Conservation (phyloP, 805 yeast species). For the Torulaspora microellipsoides region DNA sequence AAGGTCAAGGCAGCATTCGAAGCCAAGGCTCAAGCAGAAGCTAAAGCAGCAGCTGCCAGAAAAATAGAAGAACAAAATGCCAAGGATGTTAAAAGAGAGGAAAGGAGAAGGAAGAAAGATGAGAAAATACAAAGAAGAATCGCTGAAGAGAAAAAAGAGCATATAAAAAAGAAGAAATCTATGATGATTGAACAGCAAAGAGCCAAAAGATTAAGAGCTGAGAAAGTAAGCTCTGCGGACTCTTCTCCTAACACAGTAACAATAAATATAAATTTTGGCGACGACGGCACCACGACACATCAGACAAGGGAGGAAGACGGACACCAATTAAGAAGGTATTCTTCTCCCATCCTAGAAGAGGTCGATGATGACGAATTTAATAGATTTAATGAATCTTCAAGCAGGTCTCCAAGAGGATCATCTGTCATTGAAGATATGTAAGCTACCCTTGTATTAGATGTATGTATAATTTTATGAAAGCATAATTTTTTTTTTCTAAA, state of each 20-base stretch:
- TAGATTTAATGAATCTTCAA: slow-evolving; percentile 25
- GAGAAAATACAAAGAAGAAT: slow-evolving; percentile 3
- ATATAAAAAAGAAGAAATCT: slow-evolving; percentile 9
- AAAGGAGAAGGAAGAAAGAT: not conserved
- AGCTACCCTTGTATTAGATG: not conserved
- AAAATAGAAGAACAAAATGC: slow-evolving; percentile 3
- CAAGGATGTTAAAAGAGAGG: not conserved
- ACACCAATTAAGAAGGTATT: slow-evolving; percentile 3
- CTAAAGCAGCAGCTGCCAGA: slow-evolving; percentile 5
- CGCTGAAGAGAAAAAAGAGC: slow-evolving; percentile 1
- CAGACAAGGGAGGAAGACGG: not conserved
- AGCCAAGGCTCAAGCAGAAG: not conserved
- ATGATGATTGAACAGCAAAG: slow-evolving; percentile 5
- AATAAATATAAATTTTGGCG: slow-evolving; percentile 9
- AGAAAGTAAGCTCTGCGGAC: not conserved
- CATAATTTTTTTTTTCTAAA: too few relatives aligned
- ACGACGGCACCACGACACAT: not conserved
- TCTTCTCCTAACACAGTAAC: slow-evolving; percentile 6
- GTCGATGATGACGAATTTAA: slow-evolving; percentile 33
- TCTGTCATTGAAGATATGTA: slow-evolving; percentile 31
- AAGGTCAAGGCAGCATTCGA: too few relatives aligned
- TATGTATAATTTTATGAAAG: too few relatives aligned
- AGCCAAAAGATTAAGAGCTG: slow-evolving; percentile 6
- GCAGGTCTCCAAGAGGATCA: slow-evolving; percentile 23
- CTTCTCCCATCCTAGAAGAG: slow-evolving; percentile 30